Evolutionary conservation across 208 protist genomes (phyloP).

Genomic region (Tritrichomonas musculus): DNA sequence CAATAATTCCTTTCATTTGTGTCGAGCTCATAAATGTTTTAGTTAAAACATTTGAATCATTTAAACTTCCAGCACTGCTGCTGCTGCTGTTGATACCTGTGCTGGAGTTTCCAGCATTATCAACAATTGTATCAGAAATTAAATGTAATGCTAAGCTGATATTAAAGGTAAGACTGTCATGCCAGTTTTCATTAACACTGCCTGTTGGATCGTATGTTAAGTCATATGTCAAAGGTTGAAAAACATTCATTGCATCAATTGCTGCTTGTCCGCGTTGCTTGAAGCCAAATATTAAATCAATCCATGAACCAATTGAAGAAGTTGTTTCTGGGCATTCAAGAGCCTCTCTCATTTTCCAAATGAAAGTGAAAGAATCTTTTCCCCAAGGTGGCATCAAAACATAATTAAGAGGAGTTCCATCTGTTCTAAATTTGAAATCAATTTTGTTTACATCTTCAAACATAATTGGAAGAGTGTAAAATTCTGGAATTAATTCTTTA

Average conservation of each 20-base stretch:
- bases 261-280: background rate
- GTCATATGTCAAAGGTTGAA: background rate
- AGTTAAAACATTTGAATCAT: no score
- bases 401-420: background rate
- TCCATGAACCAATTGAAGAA: background rate
- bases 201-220: no score
- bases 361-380: background rate
- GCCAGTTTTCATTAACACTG: no score
- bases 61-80: no score
- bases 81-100: no score
- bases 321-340: slow-evolving; percentile 36
- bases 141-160: no score
- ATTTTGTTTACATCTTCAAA: background rate
- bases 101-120: background rate
- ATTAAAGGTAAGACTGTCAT: no score
- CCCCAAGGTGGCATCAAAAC: background rate
- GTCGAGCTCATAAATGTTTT: no score
- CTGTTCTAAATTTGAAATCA: background rate
- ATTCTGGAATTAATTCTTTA: slow-evolving; percentile 15
- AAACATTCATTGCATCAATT: slow-evolving; percentile 8
- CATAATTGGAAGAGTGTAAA: background rate
- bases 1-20: background rate
- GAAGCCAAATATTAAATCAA: slow-evolving; percentile 12
- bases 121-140: background rate
- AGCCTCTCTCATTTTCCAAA: background rate